Evolutionary conservation across 768 basidiomycete genomes (phyloP).

Genomic region (Leucocoprinus sp.): DNA sequence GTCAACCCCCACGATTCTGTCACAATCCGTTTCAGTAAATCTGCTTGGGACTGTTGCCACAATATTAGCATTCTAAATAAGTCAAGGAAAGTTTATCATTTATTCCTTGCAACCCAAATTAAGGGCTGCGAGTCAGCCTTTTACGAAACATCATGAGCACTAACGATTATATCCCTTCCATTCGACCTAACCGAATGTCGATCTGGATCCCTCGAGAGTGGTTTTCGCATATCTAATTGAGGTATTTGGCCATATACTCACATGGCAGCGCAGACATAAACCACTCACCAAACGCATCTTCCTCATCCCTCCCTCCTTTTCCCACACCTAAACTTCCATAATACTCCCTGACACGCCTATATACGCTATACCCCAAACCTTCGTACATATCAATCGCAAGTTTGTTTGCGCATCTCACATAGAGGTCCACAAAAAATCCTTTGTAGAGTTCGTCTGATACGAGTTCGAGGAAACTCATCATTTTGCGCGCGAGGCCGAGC

Average conservation of each 20-base stretch:
- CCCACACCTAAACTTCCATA: slow-evolving; percentile 74
- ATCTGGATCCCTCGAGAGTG: slow-evolving; percentile 50
- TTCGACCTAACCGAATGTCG: slow-evolving; percentile 64
- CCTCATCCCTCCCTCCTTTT: slow-evolving; percentile 72
- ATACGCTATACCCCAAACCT: slow-evolving; percentile 88
- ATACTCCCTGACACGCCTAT: slow-evolving; percentile 83
- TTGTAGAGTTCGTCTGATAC: slow-evolving; percentile 76
- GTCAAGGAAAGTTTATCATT: too few relatives aligned
- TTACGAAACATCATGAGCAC: slow-evolving; percentile 50
- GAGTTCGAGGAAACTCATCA: slow-evolving; percentile 82
- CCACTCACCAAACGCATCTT: slow-evolving; percentile 82
- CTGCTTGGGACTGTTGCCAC: too few relatives aligned
- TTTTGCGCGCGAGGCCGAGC: slow-evolving; percentile 74
- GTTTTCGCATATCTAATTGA: slow-evolving; percentile 58
- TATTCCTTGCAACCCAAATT: neutral
- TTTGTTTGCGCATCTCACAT: slow-evolving; percentile 81
- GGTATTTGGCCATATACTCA: neutral
- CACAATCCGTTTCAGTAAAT: too few relatives aligned
- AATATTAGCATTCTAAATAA: too few relatives aligned
- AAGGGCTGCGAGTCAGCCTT: slow-evolving; percentile 1
- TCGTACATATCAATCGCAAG: slow-evolving; percentile 92
- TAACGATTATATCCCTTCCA: slow-evolving; percentile 66
- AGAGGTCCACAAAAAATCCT: slow-evolving; percentile 91
- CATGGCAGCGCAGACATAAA: slow-evolving; percentile 1
- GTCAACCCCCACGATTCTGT: too few relatives aligned